Evolutionary conservation across 2,329 filamentous ascomycete genomes (phyloP), one percentile per base, ranked within the genome.

Genomic region (Colletotrichum sansevieriae): DNA sequence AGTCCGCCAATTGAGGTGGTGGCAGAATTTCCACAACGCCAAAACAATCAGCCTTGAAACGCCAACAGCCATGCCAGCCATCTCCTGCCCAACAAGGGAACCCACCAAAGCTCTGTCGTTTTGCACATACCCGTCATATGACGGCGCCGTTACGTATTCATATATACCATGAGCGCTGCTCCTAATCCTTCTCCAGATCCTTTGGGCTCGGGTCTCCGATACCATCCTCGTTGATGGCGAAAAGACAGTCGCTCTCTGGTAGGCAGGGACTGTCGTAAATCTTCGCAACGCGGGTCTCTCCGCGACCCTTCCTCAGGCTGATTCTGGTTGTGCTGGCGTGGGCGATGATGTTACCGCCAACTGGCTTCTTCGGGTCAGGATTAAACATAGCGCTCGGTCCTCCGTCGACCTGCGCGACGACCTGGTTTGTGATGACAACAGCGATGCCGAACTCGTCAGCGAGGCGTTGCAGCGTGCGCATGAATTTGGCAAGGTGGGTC

Each of bases 371-470:
- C 8, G 96, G 96, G 76, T 99, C 97, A 0, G 97, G 96, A 74
- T 99, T 99, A 85, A 97, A 99, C 96, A 99, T 99, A 70, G 95
- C 91, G 76, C 92, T 95, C 35, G 95, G 95, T 3, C 96, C 96
- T 71, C 96, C 96, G 77, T 99, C 96, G 9, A 99, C 96, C 80
- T 99, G 97, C 10, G 96, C 96, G 46, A 99, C 97, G 35, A 99
- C 96, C 80, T 99, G 96, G 78, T 99, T 99, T 49, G 96, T 98
- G 76, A 99, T 99, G 74, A 99, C 94, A 8, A 99, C 96, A 0
- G 96, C 96, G 74, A 99, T 98, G 67, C 96, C 96, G 77, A 99
- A 99, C 79, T 92, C 90, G 73, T 92, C 90, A 4, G 90, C 90
- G 25, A 96, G 85, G 11, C 93, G 86, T 80, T 96, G 93, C 25